Evolutionary conservation across 2,329 filamentous ascomycete genomes (phyloP).

Genomic region (Madurella fahalii): DNA sequence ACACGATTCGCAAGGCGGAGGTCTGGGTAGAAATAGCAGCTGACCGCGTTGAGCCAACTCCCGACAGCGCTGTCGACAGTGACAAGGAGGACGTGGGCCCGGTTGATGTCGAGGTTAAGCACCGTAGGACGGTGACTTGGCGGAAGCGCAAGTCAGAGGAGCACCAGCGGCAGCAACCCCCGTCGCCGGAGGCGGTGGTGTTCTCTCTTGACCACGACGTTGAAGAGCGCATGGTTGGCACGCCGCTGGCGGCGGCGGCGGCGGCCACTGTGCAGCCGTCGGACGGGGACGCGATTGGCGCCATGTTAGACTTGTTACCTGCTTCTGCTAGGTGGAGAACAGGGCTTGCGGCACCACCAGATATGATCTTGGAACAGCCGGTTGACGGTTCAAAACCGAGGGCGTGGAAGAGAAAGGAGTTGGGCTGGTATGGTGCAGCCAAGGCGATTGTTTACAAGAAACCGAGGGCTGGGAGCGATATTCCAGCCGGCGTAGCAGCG

Average conservation of each 20-base stretch:
- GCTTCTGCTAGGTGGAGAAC: background rate
- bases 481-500: conserved; percentile 20
- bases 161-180: background rate
- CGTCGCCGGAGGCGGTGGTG: background rate
- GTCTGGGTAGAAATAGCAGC: conserved; percentile 44
- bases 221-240: conserved; percentile 16
- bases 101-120: conserved; percentile 7
- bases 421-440: conserved; percentile 46
- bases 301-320: background rate
- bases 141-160: background rate
- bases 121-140: conserved; percentile 10
- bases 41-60: conserved; percentile 15
- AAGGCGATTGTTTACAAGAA: conserved; percentile 37
- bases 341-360: conserved; percentile 13
- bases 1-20: conserved; percentile 42
- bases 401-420: conserved; percentile 40
- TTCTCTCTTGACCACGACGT: conserved; percentile 14
- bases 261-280: background rate
- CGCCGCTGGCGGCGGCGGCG: background rate
- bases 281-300: conserved; percentile 5
- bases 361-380: conserved; percentile 31
- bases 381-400: conserved; percentile 29
- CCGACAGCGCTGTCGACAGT: background rate
- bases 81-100: background rate
- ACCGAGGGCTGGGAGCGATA: conserved; percentile 20